A percentile compares a stretch with the other conserved stretches of the same genome.
Evolutionary conservation across 495 filamentous ascomycete species (phyloP).

Genomic region (Trichocladium uniseriatum): DNA sequence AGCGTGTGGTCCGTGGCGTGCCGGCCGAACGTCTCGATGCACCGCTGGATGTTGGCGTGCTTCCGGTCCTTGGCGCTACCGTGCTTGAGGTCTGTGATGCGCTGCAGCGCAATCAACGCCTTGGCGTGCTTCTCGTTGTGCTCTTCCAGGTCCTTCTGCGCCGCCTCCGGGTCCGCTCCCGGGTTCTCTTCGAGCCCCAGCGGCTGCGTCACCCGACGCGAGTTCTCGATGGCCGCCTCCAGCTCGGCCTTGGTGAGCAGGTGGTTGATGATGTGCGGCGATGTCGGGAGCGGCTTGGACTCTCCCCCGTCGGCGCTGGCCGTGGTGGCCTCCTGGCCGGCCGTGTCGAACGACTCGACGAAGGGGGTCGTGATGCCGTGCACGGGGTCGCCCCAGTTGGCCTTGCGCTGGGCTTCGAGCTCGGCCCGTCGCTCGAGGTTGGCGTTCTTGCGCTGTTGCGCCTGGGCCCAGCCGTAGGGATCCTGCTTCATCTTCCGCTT

Average conservation of each 20-base stretch:
- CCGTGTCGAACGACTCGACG: conserved; percentile 67
- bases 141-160: conserved; percentile 24
- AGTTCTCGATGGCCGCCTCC: conserved; percentile 50
- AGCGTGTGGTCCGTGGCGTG: conserved; percentile 75
- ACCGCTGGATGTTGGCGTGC: conserved; percentile 70
- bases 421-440: conserved; percentile 64
- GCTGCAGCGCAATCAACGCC: conserved; percentile 56
- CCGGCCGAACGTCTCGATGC: conserved; percentile 79
- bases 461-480: conserved; percentile 60
- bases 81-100: conserved; percentile 67
- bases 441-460: conserved; percentile 67
- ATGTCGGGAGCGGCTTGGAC: conserved; percentile 32
- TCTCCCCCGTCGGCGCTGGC: conserved; percentile 26
- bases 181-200: conserved; percentile 26
- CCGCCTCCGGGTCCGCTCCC: conserved; percentile 39
- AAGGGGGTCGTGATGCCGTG: conserved; percentile 71
- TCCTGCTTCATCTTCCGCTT: conserved; percentile 47
- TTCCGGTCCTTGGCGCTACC: conserved; percentile 66
- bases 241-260: conserved; percentile 60
- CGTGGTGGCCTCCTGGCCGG: conserved; percentile 32
- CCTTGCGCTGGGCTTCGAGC: conserved; percentile 52
- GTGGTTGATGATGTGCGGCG: conserved; percentile 56
- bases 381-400: conserved; percentile 63
- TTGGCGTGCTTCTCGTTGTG: conserved; percentile 42
- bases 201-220: conserved; percentile 53